A percentile compares a stretch with the other conserved stretches of the same genome.
These are phyloP conservation scores for Vigna radiata DNA, from an alignment of 306 rosid genomes.

Conservation along the genomic window DNA sequence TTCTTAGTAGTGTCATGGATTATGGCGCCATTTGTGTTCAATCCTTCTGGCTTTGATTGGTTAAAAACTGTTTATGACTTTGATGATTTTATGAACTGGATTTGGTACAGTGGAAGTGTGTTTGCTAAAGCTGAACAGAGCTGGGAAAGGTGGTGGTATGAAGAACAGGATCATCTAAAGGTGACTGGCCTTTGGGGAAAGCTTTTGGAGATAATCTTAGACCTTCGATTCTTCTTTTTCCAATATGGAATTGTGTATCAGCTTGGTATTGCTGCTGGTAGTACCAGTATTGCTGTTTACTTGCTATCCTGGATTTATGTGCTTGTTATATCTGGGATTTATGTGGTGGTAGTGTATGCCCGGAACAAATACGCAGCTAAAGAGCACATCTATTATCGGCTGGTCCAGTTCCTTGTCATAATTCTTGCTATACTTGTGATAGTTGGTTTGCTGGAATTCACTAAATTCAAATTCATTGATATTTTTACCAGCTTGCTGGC, in stretches of 20 bases:
- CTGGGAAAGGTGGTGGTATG: conserved; percentile 63
- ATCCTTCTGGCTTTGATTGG: conserved; percentile 68
- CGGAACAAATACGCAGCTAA: conserved; percentile 56
- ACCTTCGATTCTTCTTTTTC: conserved; percentile 59
- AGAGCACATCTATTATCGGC: conserved; percentile 58
- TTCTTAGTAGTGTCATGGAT: conserved; percentile 59
- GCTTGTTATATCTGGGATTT: conserved; percentile 50
- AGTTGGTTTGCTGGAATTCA: conserved; percentile 54
- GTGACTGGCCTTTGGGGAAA: conserved; percentile 61
- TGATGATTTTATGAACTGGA: conserved; percentile 62
- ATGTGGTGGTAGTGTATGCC: conserved; percentile 48
- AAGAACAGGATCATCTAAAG: conserved; percentile 61
- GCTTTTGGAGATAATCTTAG: conserved; percentile 56
- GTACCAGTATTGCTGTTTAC: conserved; percentile 53
- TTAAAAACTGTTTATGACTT: conserved; percentile 61
- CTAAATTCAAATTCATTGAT: conserved; percentile 50
- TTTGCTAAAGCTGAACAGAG: conserved; percentile 64
- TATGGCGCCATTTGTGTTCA: conserved; percentile 57
- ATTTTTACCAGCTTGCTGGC: conserved; percentile 58
- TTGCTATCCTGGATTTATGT: conserved; percentile 56
- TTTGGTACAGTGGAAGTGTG: conserved; percentile 59
- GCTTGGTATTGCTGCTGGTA: conserved; percentile 53
- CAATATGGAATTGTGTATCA: conserved; percentile 64
- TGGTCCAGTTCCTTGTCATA: conserved; percentile 58
- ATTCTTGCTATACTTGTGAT: conserved; percentile 52